Conservation (phyloP, 2,329 filamentous ascomycete genomes). For the Leptographium flavum region DNA sequence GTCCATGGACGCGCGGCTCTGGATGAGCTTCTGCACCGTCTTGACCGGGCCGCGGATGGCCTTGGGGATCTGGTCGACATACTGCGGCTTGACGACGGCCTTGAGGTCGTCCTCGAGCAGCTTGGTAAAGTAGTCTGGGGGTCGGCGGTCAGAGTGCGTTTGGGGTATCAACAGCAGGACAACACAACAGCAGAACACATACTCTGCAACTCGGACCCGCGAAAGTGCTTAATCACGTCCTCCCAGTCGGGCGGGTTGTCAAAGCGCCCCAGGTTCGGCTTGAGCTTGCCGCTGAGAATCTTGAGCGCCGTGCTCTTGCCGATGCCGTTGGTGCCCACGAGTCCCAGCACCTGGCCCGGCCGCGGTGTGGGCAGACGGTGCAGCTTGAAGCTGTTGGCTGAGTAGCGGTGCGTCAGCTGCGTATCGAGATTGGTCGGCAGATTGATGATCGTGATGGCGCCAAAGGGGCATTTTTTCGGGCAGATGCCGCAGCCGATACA, state of each 20-base stretch:
- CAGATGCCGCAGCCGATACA: constrained; percentile 99
- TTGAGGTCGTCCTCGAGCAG: constrained; percentile 93
- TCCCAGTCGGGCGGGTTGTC: constrained; percentile 99
- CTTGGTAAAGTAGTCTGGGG: constrained; percentile 94
- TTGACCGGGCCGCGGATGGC: constrained; percentile 74
- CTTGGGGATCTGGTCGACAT: constrained; percentile 94
- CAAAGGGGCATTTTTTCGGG: constrained; percentile 97
- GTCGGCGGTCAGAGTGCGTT: no score
- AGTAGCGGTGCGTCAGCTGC: constrained; percentile 96
- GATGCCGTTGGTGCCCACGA: constrained; percentile 99
- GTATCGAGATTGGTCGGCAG: constrained; percentile 97
- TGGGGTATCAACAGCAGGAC: no score
- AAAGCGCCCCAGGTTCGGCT: constrained; percentile 89
- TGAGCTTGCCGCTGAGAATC: constrained; percentile 95
- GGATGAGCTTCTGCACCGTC: constrained; percentile 65
- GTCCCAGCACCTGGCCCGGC: constrained; percentile 85
- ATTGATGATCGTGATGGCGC: constrained; percentile 99
- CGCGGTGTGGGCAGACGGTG: constrained; percentile 92
- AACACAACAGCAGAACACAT: no score
- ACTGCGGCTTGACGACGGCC: constrained; percentile 97
- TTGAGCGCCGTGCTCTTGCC: constrained; percentile 99
- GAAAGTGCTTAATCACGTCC: constrained; percentile 96
- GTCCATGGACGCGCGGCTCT: constrained; percentile 59
- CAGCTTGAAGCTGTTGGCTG: constrained; percentile 98
- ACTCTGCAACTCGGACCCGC: constrained; percentile 96